Evolutionary conservation across 306 rosid genomes (phyloP), one percentile per base, ranked within the genome.

Genomic region (Vicia villosa): DNA sequence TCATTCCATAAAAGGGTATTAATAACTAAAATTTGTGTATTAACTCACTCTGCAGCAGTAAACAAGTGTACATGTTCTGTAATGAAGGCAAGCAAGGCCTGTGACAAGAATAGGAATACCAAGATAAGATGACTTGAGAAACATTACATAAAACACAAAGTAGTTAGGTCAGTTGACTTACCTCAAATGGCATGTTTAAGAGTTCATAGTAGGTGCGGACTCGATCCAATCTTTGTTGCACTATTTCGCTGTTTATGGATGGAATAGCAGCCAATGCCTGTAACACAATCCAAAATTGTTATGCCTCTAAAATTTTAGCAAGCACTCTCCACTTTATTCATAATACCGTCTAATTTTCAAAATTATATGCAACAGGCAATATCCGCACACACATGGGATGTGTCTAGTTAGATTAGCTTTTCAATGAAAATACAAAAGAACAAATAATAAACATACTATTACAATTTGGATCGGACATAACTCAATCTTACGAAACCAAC

Each of bases 221-320:
- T 76, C 68, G 95, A 78, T 95, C 97, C 77, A 95, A 79, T 81
- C 91, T 87, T 79, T 91, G 85, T 56, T 95, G 99, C 46, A 95
- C 95, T 17, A 88, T 76, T 60, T 95, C 97, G 36, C 92, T 88
- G 64, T 85, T 79, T 73, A 91, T 85, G 45, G 96, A 89, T 63
- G 99, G 99, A 76, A 95, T 91, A 64, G 97, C 96, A 47, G 96
- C 92, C 72, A 95, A 78, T n/a, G 99, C 95, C 99, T 95, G 87
- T 67, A 79, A 68, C 49, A 66, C 71, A 80, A 82, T 73, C 22
- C 78, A 52, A 32, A 72, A 32, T 49, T 45, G 61, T 76, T 68
- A 75, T 54, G 19, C 34, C 51, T n/a, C 38, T 67, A 56, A 50
- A 73, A 42, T 73, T 73, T 42, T 43, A 41, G 14, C 6, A 10